Conservation (phyloP, 805 yeast genomes). For the Torulaspora maleeae region DNA sequence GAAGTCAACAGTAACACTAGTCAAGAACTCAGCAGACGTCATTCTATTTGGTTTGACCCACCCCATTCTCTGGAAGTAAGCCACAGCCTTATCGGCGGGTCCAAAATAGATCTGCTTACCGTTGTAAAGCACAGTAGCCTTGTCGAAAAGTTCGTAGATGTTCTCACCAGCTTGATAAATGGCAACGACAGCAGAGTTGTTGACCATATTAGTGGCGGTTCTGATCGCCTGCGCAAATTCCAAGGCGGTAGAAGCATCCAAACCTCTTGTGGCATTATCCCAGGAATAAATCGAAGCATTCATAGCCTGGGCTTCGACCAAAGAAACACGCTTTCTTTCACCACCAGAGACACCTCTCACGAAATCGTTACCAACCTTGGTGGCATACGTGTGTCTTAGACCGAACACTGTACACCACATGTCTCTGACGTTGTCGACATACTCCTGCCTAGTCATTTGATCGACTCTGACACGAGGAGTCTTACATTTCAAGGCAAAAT, state of each 20-base stretch:
- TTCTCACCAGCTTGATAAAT: constrained; percentile 67
- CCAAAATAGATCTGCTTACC: constrained; percentile 64
- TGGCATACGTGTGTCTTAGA: constrained; percentile 53
- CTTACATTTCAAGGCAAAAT: constrained; percentile 46
- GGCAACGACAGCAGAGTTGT: constrained; percentile 57
- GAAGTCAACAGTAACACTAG: constrained; percentile 60
- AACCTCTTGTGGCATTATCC: constrained; percentile 69
- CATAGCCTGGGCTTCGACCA: constrained; percentile 57
- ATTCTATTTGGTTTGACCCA: constrained; percentile 57
- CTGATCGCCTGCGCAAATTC: constrained; percentile 59
- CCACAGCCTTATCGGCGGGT: constrained; percentile 48
- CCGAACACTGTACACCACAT: constrained; percentile 47
- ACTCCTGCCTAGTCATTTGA: constrained; percentile 38
- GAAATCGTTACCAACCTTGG: constrained; percentile 63
- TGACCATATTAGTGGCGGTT: constrained; percentile 52
- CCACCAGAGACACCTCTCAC: constrained; percentile 72
- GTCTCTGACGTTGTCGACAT: constrained; percentile 39
- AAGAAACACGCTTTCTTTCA: constrained; percentile 66
- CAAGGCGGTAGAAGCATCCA: constrained; percentile 66
- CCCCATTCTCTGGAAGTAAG: constrained; percentile 56
- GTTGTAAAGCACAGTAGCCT: constrained; percentile 53
- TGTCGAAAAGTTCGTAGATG: constrained; percentile 56
- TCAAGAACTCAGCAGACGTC: constrained; percentile 64
- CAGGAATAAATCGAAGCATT: constrained; percentile 54
- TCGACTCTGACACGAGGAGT: constrained; percentile 46